A percentile compares a stretch with the other conserved stretches of the same genome.
phyloP scores from a whole-genome alignment of 805 yeast genomes.

The Myxozyma sirexii region DNA sequence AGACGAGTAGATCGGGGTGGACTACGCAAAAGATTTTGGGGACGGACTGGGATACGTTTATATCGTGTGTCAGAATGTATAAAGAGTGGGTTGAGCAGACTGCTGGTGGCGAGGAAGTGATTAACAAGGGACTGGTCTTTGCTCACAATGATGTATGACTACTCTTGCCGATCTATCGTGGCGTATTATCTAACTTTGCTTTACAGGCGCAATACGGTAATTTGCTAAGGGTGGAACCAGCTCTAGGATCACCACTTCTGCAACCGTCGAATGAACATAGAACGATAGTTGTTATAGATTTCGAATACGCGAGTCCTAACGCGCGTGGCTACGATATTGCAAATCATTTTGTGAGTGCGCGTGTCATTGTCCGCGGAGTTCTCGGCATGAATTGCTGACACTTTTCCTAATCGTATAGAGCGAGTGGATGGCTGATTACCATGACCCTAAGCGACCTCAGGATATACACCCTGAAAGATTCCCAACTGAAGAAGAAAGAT shows the following conservation, averaged over 20 bases:
- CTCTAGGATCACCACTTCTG: slow-evolving; percentile 54
- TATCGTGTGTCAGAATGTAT: slow-evolving; percentile 54
- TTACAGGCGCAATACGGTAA: slow-evolving; percentile 85
- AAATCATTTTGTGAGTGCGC: slow-evolving; percentile 68
- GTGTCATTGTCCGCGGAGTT: no score
- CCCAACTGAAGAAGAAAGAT: slow-evolving; percentile 70
- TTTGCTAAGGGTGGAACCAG: slow-evolving; percentile 61
- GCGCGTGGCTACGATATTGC: slow-evolving; percentile 87
- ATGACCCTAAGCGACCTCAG: slow-evolving; percentile 59
- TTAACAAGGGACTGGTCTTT: slow-evolving; percentile 63
- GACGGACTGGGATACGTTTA: slow-evolving; percentile 55
- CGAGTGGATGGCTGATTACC: slow-evolving; percentile 97
- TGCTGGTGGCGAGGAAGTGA: slow-evolving; percentile 48
- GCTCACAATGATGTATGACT: slow-evolving; percentile 78
- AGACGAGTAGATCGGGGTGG: no score
- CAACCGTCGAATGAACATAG: slow-evolving; percentile 58
- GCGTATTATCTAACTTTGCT: not conserved
- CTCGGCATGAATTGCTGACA: no score
- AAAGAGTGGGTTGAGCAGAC: slow-evolving; percentile 60
- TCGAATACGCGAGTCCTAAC: slow-evolving; percentile 93
- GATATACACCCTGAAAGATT: slow-evolving; percentile 57
- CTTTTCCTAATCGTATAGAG: slow-evolving; percentile 47
- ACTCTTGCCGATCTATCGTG: not conserved
- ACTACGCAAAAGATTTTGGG: slow-evolving; percentile 35
- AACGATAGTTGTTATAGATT: slow-evolving; percentile 89